phyloP scores from a whole-genome alignment of 257 asterid species.

The Linaria vulgaris region DNA sequence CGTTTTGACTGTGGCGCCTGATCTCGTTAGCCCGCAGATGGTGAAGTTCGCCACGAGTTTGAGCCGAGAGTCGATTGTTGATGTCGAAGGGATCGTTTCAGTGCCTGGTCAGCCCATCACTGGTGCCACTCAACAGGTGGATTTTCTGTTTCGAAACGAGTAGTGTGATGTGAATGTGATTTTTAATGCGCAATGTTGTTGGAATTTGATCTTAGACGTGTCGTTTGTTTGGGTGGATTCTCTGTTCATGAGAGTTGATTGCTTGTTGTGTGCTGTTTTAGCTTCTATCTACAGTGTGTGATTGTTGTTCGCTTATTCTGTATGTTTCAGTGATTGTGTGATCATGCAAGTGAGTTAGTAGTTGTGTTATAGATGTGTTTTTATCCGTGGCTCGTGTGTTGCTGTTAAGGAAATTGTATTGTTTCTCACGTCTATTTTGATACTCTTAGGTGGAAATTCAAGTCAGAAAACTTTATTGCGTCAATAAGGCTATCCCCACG shows the following conservation, averaged over 20 bases:
- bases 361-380: not conserved
- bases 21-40: constrained; percentile 73
- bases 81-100: constrained; percentile 68
- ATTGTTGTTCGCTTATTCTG: too few species aligned
- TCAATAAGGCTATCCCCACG: constrained; percentile 56
- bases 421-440: not conserved
- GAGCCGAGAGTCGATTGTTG: constrained; percentile 73
- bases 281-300: too few species aligned
- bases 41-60: constrained; percentile 65
- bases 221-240: too few species aligned
- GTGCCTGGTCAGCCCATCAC: constrained; percentile 59
- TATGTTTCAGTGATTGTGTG: not conserved
- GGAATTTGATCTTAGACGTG: too few species aligned
- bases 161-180: not conserved
- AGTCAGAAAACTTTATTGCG: constrained; percentile 60
- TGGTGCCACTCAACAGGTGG: constrained; percentile 84
- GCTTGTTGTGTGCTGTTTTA: not conserved
- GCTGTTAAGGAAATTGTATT: too few species aligned
- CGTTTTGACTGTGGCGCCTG: constrained; percentile 58
- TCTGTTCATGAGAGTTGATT: too few species aligned
- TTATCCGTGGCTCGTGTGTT: not conserved
- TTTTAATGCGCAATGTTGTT: too few species aligned
- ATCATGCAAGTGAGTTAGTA: not conserved
- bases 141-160: not conserved
- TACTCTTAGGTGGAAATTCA: constrained; percentile 73